Evolutionary conservation across 495 filamentous ascomycete species (phyloP).

Genomic region (Xylaria castorea): DNA sequence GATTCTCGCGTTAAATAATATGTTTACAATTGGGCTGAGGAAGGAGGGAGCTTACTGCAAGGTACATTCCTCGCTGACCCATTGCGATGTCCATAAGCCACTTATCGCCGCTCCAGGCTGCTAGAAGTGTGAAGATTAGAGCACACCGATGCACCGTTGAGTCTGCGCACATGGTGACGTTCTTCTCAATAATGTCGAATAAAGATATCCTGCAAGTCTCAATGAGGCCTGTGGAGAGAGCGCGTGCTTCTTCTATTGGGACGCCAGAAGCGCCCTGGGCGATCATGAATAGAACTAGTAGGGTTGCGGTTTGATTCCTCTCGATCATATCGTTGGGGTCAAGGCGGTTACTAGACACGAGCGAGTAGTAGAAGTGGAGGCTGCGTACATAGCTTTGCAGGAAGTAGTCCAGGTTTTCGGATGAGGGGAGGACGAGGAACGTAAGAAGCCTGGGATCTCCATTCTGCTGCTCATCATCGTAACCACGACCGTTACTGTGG

Average conservation of each 20-base stretch:
- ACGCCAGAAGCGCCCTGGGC: constrained; percentile 66
- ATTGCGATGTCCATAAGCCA: constrained; percentile 75
- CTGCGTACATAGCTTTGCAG: constrained; percentile 64
- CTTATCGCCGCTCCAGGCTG: constrained; percentile 71
- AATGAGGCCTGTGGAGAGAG: constrained; percentile 65
- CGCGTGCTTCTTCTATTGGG: constrained; percentile 62
- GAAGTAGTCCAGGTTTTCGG: constrained; percentile 65
- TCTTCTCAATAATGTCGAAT: constrained; percentile 69
- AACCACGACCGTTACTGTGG: constrained; percentile 38
- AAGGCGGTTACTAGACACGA: constrained; percentile 57
- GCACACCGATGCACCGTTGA: constrained; percentile 64
- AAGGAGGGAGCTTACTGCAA: constrained; percentile 54
- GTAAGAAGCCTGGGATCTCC: constrained; percentile 52
- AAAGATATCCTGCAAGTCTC: constrained; percentile 71
- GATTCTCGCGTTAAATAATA: not conserved
- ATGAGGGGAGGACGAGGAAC: constrained; percentile 64
- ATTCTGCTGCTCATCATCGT: constrained; percentile 40
- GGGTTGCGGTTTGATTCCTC: constrained; percentile 63
- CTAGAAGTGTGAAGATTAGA: constrained; percentile 65
- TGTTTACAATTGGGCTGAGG: not conserved
- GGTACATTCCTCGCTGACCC: constrained; percentile 73
- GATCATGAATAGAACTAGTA: constrained; percentile 69
- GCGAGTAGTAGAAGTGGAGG: constrained; percentile 63
- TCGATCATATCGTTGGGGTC: constrained; percentile 66
- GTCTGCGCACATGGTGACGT: constrained; percentile 65